phyloP scores from a whole-genome alignment of 2,329 filamentous ascomycete genomes.

The Ceratocystis papillata region DNA sequence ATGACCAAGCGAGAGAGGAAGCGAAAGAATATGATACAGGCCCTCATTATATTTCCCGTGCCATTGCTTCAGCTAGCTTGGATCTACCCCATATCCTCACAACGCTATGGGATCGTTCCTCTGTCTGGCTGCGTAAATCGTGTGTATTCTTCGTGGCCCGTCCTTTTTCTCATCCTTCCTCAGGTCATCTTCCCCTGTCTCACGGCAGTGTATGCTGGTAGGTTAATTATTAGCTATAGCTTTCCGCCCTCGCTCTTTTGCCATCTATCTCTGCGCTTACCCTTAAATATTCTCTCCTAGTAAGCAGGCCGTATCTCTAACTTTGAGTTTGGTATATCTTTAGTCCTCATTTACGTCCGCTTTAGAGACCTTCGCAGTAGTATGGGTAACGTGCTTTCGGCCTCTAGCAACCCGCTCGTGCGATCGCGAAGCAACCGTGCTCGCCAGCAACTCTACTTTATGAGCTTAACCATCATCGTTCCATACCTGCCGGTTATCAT shows the following conservation, averaged over 20 bases:
- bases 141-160: conserved; percentile 38
- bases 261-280: conserved; percentile 15
- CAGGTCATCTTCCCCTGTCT: conserved; percentile 36
- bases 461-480: conserved; percentile 42
- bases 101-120: conserved; percentile 42
- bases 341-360: conserved; percentile 40
- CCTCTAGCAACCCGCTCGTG: conserved; percentile 19
- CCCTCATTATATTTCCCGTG: conserved; percentile 45
- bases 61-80: conserved; percentile 41
- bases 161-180: conserved; percentile 41
- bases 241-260: neutral
- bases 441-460: conserved; percentile 44
- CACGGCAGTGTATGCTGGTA: conserved; percentile 41
- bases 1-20: conserved; percentile 36
- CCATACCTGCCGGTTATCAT: conserved; percentile 42
- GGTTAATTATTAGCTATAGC: conserved; percentile 27
- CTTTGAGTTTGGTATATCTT: too few relatives aligned
- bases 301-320: neutral
- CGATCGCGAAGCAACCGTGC: conserved; percentile 34
- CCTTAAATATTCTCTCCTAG: too few relatives aligned
- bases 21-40: conserved; percentile 38
- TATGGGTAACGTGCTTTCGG: conserved; percentile 34
- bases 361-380: conserved; percentile 39
- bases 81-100: conserved; percentile 38
- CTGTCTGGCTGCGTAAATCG: conserved; percentile 41